Percentiles rank a stretch among this genome's conserved stretches.
Evolutionary conservation across 1,284 basidiomycete species (phyloP).

Genomic region (Ceratobasidium sp.): DNA sequence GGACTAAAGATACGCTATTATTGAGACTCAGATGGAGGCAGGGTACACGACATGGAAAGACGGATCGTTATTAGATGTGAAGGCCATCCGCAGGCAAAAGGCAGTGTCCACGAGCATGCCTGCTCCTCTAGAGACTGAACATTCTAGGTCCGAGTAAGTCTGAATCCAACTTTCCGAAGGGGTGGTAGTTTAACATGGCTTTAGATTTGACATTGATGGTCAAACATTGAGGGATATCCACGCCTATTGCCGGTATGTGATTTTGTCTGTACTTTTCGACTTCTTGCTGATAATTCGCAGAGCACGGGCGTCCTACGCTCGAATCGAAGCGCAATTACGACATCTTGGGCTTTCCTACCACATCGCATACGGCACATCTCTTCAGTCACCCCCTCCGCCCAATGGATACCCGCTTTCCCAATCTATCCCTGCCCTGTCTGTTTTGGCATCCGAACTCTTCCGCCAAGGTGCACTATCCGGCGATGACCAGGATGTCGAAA

Average conservation of each 20-base stretch:
- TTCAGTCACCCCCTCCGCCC: constrained; percentile 43
- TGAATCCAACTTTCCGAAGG: background rate
- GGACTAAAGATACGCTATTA: constrained; percentile 19
- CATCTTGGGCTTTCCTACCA: constrained; percentile 80
- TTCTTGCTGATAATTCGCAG: constrained; percentile 55
- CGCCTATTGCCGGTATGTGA: constrained; percentile 77
- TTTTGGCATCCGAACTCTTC: constrained; percentile 84
- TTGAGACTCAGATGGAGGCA: constrained; percentile 54
- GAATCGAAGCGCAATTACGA: constrained; percentile 89
- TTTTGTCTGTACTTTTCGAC: background rate
- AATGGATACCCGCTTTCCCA: constrained; percentile 42
- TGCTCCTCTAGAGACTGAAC: background rate
- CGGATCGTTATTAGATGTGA: constrained; percentile 21
- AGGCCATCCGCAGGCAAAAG: constrained; percentile 18
- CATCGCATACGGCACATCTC: constrained; percentile 69
- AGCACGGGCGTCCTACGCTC: constrained; percentile 89
- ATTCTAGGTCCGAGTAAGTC: constrained; percentile 36
- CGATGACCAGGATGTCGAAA: constrained; percentile 84
- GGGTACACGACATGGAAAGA: constrained; percentile 51
- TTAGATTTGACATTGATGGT: constrained; percentile 73
- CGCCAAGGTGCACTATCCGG: constrained; percentile 70
- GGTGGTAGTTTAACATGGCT: background rate
- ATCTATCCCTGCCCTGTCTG: constrained; percentile 82
- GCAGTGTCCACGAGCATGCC: constrained; percentile 8
- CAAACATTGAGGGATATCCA: constrained; percentile 77